phyloP scores from a whole-genome alignment of 2,329 filamentous ascomycete species.

The Hawksworthiomyces lignivorus region DNA sequence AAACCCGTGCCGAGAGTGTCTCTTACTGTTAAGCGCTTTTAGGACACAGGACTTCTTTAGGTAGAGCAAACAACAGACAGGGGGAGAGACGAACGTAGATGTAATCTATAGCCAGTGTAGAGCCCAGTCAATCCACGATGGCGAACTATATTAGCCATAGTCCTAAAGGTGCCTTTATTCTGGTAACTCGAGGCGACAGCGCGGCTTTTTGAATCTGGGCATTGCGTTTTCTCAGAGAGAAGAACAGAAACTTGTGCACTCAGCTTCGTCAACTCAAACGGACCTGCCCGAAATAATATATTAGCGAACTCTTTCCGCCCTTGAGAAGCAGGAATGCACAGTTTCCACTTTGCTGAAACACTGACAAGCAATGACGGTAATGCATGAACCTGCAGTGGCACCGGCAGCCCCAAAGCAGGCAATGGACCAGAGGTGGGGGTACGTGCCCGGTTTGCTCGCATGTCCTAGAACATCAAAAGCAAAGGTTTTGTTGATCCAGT shows the following conservation, averaged over 20 bases:
- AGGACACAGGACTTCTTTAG: background rate
- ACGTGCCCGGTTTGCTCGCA: conserved; percentile 61
- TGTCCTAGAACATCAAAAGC: conserved; percentile 64
- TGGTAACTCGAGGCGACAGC: conserved; percentile 62
- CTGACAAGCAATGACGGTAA: conserved; percentile 71
- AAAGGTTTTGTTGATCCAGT: conserved; percentile 60
- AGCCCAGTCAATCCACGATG: conserved; percentile 66
- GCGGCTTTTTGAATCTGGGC: conserved; percentile 41
- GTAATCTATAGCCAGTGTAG: conserved; percentile 73
- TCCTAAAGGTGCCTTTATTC: conserved; percentile 69
- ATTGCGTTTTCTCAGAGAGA: conserved; percentile 52
- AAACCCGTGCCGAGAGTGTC: conserved; percentile 78
- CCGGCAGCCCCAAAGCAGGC: conserved; percentile 71
- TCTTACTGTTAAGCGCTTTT: conserved; percentile 46
- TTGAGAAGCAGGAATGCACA: no score
- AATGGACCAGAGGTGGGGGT: conserved; percentile 65
- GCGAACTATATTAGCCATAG: conserved; percentile 67
- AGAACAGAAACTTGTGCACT: conserved; percentile 79
- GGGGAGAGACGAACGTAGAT: conserved; percentile 53
- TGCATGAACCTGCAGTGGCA: conserved; percentile 69
- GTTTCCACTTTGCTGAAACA: no score
- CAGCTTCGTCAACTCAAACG: conserved; percentile 84
- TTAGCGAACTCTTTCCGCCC: no score
- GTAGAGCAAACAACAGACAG: background rate
- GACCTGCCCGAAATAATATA: no score